Conservation (phyloP, 495 filamentous ascomycete species). For the Jackrogersella multiformis region DNA sequence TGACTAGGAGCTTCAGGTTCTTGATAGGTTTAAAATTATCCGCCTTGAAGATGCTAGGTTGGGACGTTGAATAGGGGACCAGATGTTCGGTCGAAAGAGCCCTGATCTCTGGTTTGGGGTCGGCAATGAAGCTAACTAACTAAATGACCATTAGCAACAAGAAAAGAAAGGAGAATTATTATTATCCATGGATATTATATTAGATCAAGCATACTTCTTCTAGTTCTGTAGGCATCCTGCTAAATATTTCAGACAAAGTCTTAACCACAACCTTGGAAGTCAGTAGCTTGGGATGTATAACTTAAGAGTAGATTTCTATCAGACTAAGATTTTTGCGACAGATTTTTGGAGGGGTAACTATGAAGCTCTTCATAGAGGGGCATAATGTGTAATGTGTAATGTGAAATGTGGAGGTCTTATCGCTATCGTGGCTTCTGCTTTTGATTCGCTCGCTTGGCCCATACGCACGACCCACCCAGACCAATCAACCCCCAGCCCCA, state of each 20-base stretch:
- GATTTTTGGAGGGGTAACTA: conserved; percentile 19
- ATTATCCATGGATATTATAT: too few species aligned
- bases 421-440: too few species aligned
- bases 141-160: conserved; percentile 49
- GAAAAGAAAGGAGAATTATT: too few species aligned
- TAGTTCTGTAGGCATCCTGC: conserved; percentile 78
- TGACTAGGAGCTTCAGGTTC: conserved; percentile 87
- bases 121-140: conserved; percentile 92
- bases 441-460: too few species aligned
- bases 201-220: conserved; percentile 69
- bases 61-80: conserved; percentile 79
- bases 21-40: conserved; percentile 80
- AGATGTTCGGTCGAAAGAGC: conserved; percentile 80
- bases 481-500: too few species aligned
- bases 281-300: background rate
- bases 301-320: background rate
- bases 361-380: conserved; percentile 37
- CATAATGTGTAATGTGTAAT: background rate
- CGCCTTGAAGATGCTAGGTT: conserved; percentile 85
- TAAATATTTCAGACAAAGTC: background rate
- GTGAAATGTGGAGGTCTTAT: too few species aligned
- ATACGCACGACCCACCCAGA: too few species aligned
- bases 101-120: conserved; percentile 86
- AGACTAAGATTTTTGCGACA: conserved; percentile 17
- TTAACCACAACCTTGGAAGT: too few species aligned